These are phyloP conservation scores for Meripilus lineatus DNA, from an alignment of 1,284 basidiomycete genomes.

Conservation along the genomic window DNA sequence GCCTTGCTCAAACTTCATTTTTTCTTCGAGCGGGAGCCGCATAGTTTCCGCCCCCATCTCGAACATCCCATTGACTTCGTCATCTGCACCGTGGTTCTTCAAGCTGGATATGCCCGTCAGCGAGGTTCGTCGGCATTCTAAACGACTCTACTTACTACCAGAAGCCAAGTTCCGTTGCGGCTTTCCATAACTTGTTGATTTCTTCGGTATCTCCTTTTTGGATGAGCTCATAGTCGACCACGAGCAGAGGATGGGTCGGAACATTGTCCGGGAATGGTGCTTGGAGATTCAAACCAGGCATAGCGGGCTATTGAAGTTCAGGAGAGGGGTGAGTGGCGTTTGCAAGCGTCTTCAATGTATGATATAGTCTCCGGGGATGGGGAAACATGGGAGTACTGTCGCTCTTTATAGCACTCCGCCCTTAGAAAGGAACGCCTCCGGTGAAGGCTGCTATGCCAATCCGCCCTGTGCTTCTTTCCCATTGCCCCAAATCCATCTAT, in stretches of 20 bases:
- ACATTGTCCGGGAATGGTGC: conserved; percentile 33
- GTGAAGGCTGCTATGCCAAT: too few relatives aligned
- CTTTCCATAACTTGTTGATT: conserved; percentile 27
- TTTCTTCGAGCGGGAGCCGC: conserved; percentile 28
- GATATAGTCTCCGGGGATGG: too few relatives aligned
- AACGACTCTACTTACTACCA: conserved; percentile 27
- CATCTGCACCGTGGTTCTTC: conserved; percentile 33
- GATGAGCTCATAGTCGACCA: conserved; percentile 31
- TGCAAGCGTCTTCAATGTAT: too few relatives aligned
- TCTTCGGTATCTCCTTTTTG: conserved; percentile 20
- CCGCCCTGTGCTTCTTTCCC: too few relatives aligned
- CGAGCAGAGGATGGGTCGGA: conserved; percentile 29
- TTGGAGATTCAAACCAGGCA: conserved; percentile 14
- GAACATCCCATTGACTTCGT: conserved; percentile 29
- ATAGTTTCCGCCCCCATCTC: conserved; percentile 32
- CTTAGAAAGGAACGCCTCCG: too few relatives aligned
- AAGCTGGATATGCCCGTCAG: conserved; percentile 17
- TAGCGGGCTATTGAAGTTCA: too few relatives aligned
- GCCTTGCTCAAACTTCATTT: conserved; percentile 33
- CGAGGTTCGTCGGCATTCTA: background rate
- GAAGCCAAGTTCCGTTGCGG: conserved; percentile 28
- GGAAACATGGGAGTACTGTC: too few relatives aligned
- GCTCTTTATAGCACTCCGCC: too few relatives aligned
- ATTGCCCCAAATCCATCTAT: too few relatives aligned
- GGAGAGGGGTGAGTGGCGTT: too few relatives aligned